phyloP scores from a whole-genome alignment of 768 basidiomycete genomes.

The Cantharellus anzutake region DNA sequence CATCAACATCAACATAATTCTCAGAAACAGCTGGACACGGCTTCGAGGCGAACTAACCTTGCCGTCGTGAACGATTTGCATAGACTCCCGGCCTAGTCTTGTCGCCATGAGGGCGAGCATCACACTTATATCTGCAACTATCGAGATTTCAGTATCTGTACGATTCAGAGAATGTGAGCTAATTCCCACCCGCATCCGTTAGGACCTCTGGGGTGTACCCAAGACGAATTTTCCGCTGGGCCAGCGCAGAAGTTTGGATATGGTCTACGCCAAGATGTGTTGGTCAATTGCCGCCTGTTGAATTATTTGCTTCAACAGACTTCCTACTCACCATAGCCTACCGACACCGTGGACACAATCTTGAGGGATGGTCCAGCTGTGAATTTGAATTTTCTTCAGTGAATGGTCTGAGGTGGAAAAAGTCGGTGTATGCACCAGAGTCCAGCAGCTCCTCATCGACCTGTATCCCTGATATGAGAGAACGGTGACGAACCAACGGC shows the following conservation, averaged over 20 bases:
- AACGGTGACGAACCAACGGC: not conserved
- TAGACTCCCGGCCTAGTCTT: slow-evolving; percentile 51
- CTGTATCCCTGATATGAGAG: slow-evolving; percentile 19
- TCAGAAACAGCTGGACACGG: not conserved
- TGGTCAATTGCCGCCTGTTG: not conserved
- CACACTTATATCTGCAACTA: slow-evolving; percentile 77
- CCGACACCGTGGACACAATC: slow-evolving; percentile 87
- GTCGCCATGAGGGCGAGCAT: slow-evolving; percentile 91
- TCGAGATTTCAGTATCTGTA: not conserved
- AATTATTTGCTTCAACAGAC: not conserved
- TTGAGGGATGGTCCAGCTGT: slow-evolving; percentile 57
- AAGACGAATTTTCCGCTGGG: slow-evolving; percentile 42
- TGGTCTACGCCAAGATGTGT: slow-evolving; percentile 43
- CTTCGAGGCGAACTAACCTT: slow-evolving; percentile 25
- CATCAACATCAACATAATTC: not conserved
- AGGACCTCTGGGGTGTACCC: slow-evolving; percentile 92
- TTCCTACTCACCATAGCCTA: slow-evolving; percentile 49
- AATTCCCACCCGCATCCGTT: slow-evolving; percentile 56
- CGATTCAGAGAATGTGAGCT: not conserved
- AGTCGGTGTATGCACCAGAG: slow-evolving; percentile 19
- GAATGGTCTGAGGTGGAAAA: not conserved
- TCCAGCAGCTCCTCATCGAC: slow-evolving; percentile 56
- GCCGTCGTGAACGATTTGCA: slow-evolving; percentile 46
- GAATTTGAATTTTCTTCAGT: not conserved
- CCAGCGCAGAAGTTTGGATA: slow-evolving; percentile 40